Base-by-base conservation (phyloP, 2,329 filamentous ascomycete species). In the Ceratocystis huliohia region DNA sequence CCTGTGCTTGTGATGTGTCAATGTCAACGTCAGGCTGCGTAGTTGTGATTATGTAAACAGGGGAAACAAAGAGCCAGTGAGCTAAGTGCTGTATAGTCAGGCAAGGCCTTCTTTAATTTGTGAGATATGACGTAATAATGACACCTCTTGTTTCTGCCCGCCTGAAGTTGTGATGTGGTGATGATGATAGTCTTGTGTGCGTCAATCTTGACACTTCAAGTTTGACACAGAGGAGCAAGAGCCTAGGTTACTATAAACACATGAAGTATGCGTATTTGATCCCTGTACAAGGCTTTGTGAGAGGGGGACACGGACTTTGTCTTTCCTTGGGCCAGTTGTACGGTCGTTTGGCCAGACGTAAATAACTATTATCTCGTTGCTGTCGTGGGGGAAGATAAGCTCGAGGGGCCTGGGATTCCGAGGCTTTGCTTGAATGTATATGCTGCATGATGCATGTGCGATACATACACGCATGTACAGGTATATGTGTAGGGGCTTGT, bases 1-100 rank as follows among this genome's bases (percentile, higher is more conserved):
- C 48, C 20, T 50, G 17, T 50, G 53, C 53, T 17, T 57, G 53
- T 57, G 53, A 57, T 28, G 53, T 57, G 53, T 57, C 28, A 57
- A 57, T 28, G 53, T 33, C 50, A 48, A 48, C 22, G 20, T 50
- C 48, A 50, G 48, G 48, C 48, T 50, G 48, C 22, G n/a, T 57
- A 28, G 1, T 57, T 57, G 53, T 30, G 28, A 25, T 50, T 8
- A 20, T 50, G 48, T 50, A 20, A 50, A 50, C 48, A 25, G 17
- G 20, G 17, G 48, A 50, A 22, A 50, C 17, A 50, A 50, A 50
- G 8, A 8, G 4, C 1, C 48, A 10, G 13, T n/a, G 20, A 22
- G 4, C 13, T 2, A 41, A 41, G 37, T 41, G 37, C 10, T 15
- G 10, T 41, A 41, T 13, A 41, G 10, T 41, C 37, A 33, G 30